phyloP scores from a whole-genome alignment of 345 rosid genomes.

The Heritiera fomes region DNA sequence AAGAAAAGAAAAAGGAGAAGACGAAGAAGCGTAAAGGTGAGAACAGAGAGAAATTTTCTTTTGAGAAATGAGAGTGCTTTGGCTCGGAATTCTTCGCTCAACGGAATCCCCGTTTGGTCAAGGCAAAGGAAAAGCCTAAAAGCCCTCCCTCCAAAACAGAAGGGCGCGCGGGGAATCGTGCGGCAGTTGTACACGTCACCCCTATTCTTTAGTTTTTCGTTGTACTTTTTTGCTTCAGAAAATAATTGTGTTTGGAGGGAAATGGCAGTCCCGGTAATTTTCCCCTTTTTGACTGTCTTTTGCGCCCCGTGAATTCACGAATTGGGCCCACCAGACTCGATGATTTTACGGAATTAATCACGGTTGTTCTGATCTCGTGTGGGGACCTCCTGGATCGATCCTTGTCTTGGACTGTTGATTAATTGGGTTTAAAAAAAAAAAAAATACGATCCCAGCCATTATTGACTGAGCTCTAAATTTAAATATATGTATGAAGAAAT shows the following conservation, averaged over 20 bases:
- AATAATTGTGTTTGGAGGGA: slow-evolving; percentile 13
- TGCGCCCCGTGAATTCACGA: background rate
- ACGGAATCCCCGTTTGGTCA: slow-evolving; percentile 40
- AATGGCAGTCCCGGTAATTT: slow-evolving; percentile 14
- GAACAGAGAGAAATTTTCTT: slow-evolving; percentile 14
- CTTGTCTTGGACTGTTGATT: background rate
- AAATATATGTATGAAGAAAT: too few relatives aligned
- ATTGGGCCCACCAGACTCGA: background rate
- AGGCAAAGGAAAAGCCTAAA: slow-evolving; percentile 31
- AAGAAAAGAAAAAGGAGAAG: background rate
- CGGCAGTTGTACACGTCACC: slow-evolving; percentile 54
- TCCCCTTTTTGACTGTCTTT: background rate
- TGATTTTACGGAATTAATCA: slow-evolving; percentile 7
- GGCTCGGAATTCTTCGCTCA: slow-evolving; percentile 22
- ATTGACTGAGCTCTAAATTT: too few relatives aligned
- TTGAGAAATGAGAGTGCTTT: background rate
- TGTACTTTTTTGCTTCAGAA: background rate
- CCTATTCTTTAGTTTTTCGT: slow-evolving; percentile 23
- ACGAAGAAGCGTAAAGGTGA: slow-evolving; percentile 25
- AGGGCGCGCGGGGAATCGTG: slow-evolving; percentile 21
- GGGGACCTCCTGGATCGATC: background rate
- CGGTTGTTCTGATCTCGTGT: background rate
- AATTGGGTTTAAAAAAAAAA: background rate
- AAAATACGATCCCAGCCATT: background rate
- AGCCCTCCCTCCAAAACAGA: slow-evolving; percentile 14